Evolutionary conservation across 768 basidiomycete species (phyloP), one percentile per base, ranked within the genome.

Genomic region (Guyanaporus albipodus): DNA sequence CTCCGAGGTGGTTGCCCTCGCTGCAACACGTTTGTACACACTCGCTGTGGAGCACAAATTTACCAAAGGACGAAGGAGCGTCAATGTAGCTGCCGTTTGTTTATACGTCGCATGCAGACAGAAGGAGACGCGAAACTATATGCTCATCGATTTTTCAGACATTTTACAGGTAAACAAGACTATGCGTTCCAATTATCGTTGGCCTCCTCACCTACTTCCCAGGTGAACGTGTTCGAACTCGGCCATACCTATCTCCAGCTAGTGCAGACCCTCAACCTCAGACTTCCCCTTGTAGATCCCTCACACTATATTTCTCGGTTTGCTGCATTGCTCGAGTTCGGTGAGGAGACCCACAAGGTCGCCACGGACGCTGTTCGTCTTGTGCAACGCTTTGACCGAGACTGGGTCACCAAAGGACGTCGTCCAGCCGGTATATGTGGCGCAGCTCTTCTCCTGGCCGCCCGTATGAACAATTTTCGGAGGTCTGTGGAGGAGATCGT

Each of bases 81-180:
- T 91, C 61, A 92, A 96, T 57, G 91, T 99, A 52, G 88, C 95
- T 28, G 96, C 94, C 4, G 89, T 94, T 33, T 99, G 96, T 63
- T 76, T 98, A 37, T 98, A 99, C 62, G 82, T 95, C 34, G 91
- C 93, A 4, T 95, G 93, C 62, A 69, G 95, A 49, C 85, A 93
- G 67, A 88, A 87, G 58, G 90, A 95, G 67, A 91, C 90, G 0
- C 71, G 86, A 42, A 91, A 85, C 46, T 90, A 94, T 66, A 98
- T 98, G 96, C 80, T 99, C 21, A 98, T 99, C 52, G 96, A 99
- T 69, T 98, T 99, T 59, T 91, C 91, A n/a, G 95, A 98, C 62
- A 73, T 94, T 32, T 78, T 99, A 4, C 87, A 91, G 73, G 94
- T 87, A 55, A 51, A 64, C 55, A 4, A 1, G 17, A 27, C 50